Conservation (phyloP, 768 basidiomycete species). For the Tylopilus cervinicoccineus region DNA sequence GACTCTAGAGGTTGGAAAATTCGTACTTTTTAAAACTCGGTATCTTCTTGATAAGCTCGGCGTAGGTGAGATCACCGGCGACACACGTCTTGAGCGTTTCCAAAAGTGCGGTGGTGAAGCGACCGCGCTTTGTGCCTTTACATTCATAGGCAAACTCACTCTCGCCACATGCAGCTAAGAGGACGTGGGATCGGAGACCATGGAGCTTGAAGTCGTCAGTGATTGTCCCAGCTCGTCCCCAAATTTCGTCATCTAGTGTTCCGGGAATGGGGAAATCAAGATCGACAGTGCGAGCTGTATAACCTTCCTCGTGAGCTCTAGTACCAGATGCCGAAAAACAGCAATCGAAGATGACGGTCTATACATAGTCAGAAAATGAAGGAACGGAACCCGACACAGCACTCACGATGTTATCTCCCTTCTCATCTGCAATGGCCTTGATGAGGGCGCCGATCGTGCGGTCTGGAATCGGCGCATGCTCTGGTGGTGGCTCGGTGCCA, state of each 20-base stretch:
- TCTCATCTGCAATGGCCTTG: constrained; percentile 33
- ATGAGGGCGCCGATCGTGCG: constrained; percentile 37
- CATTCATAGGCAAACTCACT: constrained; percentile 30
- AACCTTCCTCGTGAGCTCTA: constrained; percentile 15
- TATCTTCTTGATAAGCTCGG: constrained; percentile 17
- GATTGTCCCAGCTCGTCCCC: constrained; percentile 10
- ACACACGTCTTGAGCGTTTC: constrained; percentile 2
- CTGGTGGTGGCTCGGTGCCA: too few species aligned
- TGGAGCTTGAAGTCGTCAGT: constrained; percentile 19
- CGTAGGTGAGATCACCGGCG: constrained; percentile 21
- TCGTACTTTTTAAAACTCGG: constrained; percentile 1
- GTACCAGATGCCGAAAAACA: constrained; percentile 40
- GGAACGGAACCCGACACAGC: constrained; percentile 6
- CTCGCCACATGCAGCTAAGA: constrained; percentile 41
- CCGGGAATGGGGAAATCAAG: constrained; percentile 3
- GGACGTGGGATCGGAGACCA: constrained; percentile 36
- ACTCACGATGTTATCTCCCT: constrained; percentile 44
- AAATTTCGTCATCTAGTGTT: constrained; percentile 27
- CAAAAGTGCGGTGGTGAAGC: constrained; percentile 26
- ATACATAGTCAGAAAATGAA: background rate
- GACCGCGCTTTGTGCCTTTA: constrained; percentile 11
- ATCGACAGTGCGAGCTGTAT: constrained; percentile 2
- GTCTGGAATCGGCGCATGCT: constrained; percentile 36
- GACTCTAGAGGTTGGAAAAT: background rate
- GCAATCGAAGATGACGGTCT: constrained; percentile 48